Conservation (phyloP, 2,329 filamentous ascomycete species). For the Ophiosphaerella korrae region DNA sequence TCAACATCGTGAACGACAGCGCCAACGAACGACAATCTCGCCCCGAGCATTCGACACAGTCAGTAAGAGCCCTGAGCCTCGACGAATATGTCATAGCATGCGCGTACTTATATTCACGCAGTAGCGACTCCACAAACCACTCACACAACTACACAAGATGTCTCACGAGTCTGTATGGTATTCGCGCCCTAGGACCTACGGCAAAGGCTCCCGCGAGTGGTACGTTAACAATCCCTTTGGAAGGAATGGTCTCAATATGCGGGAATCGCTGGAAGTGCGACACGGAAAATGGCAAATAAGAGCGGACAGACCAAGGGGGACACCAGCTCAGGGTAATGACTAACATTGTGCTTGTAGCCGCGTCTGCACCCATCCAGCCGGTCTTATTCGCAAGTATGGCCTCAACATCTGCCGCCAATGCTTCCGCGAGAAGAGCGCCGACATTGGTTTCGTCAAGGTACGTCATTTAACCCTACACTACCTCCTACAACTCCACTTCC, state of each 20-base stretch:
- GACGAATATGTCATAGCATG: neutral
- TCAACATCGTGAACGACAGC: slow-evolving; percentile 33
- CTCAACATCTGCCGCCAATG: slow-evolving; percentile 79
- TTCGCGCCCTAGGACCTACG: slow-evolving; percentile 95
- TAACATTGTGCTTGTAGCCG: slow-evolving; percentile 60
- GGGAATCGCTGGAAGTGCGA: neutral
- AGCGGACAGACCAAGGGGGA: slow-evolving; percentile 2
- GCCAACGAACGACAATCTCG: slow-evolving; percentile 33
- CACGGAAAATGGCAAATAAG: neutral
- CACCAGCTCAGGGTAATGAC: slow-evolving; percentile 20
- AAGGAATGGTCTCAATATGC: neutral
- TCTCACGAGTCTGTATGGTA: slow-evolving; percentile 98
- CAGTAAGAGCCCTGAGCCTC: slow-evolving; percentile 12
- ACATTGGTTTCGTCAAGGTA: slow-evolving; percentile 74
- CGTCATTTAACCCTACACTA: slow-evolving; percentile 11
- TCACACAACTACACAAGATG: slow-evolving; percentile 63
- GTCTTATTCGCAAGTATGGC: slow-evolving; percentile 99
- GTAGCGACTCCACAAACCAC: slow-evolving; percentile 31
- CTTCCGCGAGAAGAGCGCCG: slow-evolving; percentile 71
- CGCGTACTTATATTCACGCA: slow-evolving; percentile 19
- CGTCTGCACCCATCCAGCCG: slow-evolving; percentile 91
- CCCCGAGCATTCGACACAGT: slow-evolving; percentile 34
- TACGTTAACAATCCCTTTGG: slow-evolving; percentile 59
- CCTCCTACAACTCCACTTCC: neutral
- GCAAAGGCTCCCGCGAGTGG: slow-evolving; percentile 94